Percentiles rank a stretch among this genome's conserved stretches.
These are phyloP conservation scores for Cladosporium colombiae DNA, from an alignment of 2,329 filamentous ascomycete species.

Conservation along the genomic window DNA sequence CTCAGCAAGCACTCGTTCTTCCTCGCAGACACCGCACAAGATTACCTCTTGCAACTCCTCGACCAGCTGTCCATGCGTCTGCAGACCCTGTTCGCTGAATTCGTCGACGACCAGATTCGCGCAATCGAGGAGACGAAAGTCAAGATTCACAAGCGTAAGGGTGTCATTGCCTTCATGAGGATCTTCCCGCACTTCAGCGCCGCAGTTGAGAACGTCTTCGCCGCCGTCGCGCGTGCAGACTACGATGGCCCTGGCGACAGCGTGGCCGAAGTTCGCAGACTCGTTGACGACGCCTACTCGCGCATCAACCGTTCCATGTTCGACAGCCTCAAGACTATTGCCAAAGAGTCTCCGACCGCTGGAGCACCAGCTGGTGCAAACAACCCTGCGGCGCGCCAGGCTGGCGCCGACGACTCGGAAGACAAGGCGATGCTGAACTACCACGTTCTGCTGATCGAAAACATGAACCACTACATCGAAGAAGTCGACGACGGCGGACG, in stretches of 20 bases:
- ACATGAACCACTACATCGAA: conserved; percentile 97
- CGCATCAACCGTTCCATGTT: conserved; percentile 95
- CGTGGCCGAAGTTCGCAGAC: conserved; percentile 65
- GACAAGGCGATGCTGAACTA: conserved; percentile 98
- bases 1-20: conserved; percentile 78
- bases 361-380: conserved; percentile 55
- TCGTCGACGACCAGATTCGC: conserved; percentile 91
- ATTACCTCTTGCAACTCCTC: conserved; percentile 82
- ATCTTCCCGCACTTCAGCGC: conserved; percentile 86
- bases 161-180: conserved; percentile 92
- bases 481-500: conserved; percentile 70
- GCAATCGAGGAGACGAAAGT: conserved; percentile 98
- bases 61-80: conserved; percentile 72
- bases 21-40: conserved; percentile 87
- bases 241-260: conserved; percentile 54
- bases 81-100: conserved; percentile 76
- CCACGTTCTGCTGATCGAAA: conserved; percentile 95
- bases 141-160: conserved; percentile 97
- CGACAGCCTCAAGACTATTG: conserved; percentile 93
- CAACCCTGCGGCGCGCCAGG: conserved; percentile 34
- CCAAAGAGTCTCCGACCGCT: conserved; percentile 62
- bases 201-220: conserved; percentile 81
- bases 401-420: conserved; percentile 64
- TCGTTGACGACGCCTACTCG: conserved; percentile 83
- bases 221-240: conserved; percentile 42